phyloP scores from a whole-genome alignment of 768 basidiomycete genomes.

The Kwoniella sp. region DNA sequence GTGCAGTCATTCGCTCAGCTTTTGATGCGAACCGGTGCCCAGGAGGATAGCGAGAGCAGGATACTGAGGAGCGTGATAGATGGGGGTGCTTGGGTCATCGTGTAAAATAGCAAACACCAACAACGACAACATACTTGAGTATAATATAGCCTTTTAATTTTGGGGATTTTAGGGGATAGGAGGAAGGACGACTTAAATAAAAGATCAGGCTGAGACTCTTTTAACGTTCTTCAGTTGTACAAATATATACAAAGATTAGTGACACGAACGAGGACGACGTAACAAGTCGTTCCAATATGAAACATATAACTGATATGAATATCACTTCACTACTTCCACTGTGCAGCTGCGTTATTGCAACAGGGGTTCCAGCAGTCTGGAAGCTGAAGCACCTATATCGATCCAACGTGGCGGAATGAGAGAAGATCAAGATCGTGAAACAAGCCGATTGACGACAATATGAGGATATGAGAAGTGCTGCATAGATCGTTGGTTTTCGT shows the following conservation, averaged over 20 bases:
- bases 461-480: background rate
- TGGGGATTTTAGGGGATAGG: background rate
- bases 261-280: background rate
- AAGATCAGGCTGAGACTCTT: background rate
- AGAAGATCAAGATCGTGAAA: too few relatives aligned
- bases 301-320: conserved; percentile 1
- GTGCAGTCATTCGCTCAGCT: conserved; percentile 4
- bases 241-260: conserved; percentile 1
- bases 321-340: background rate
- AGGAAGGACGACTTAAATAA: background rate
- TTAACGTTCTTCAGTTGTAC: background rate
- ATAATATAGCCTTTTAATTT: conserved; percentile 1
- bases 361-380: too few relatives aligned
- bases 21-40: conserved; percentile 1
- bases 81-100: conserved; percentile 21
- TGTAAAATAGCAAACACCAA: background rate
- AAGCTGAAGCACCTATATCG: too few relatives aligned
- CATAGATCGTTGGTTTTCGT: background rate
- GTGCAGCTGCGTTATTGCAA: too few relatives aligned
- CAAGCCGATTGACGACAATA: background rate
- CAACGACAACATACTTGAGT: background rate
- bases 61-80: conserved; percentile 22
- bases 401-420: too few relatives aligned
- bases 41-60: conserved; percentile 2
- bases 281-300: background rate